Conservation (phyloP, 768 basidiomycete genomes). For the Leccinellum rugosiceps region DNA sequence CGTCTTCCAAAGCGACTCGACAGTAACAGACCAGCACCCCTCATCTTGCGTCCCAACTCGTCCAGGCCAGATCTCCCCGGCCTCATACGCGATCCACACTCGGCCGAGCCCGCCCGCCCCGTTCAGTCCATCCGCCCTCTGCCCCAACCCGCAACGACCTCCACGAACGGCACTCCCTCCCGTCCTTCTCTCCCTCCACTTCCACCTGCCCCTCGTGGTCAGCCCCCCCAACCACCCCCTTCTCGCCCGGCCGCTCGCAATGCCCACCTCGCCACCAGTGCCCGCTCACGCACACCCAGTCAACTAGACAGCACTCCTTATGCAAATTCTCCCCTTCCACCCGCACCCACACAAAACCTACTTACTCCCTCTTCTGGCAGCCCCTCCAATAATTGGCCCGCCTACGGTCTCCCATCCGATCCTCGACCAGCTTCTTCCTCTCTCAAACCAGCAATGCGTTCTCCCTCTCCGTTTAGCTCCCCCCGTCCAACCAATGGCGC, state of each 20-base stretch:
- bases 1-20: slow-evolving; percentile 49
- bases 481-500: slow-evolving; percentile 42
- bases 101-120: slow-evolving; percentile 50
- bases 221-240: slow-evolving; percentile 51
- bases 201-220: slow-evolving; percentile 65
- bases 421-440: slow-evolving; percentile 54
- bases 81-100: slow-evolving; percentile 58
- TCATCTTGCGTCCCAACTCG: slow-evolving; percentile 61
- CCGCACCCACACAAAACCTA: slow-evolving; percentile 38
- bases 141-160: slow-evolving; percentile 26
- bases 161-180: slow-evolving; percentile 32
- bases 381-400: slow-evolving; percentile 40
- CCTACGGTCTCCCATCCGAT: slow-evolving; percentile 57
- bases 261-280: slow-evolving; percentile 35
- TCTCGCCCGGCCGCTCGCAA: slow-evolving; percentile 31
- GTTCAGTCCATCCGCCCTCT: slow-evolving; percentile 27
- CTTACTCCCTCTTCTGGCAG: slow-evolving; percentile 38
- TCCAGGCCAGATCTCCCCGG: slow-evolving; percentile 66
- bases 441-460: slow-evolving; percentile 39
- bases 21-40: slow-evolving; percentile 70
- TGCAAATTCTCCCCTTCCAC: slow-evolving; percentile 41
- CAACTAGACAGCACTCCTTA: slow-evolving; percentile 51
- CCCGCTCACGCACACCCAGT: slow-evolving; percentile 50
- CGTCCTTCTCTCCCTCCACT: slow-evolving; percentile 60
- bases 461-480: slow-evolving; percentile 25